Conservation (phyloP, 805 yeast species). For the Lipomyces orientalis region DNA sequence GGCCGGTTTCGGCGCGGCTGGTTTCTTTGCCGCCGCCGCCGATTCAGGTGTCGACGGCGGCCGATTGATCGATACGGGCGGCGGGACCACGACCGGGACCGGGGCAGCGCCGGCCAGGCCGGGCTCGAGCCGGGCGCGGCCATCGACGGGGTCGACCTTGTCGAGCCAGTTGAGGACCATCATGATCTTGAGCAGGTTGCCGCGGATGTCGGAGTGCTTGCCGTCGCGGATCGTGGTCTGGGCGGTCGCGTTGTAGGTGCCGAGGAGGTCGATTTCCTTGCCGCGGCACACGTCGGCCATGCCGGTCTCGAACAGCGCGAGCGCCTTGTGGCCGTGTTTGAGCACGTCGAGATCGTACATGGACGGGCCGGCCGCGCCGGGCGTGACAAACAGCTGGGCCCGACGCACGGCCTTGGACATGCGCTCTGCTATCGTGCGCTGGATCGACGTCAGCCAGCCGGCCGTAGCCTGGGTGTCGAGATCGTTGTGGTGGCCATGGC, state of each 20-base stretch:
- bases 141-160: conserved; percentile 18
- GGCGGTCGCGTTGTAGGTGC: conserved; percentile 34
- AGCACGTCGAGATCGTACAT: conserved; percentile 34
- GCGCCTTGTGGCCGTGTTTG: conserved; percentile 32
- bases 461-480: conserved; percentile 28
- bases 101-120: not conserved
- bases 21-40: conserved; percentile 1
- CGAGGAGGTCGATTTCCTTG: conserved; percentile 31
- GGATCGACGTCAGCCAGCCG: conserved; percentile 35
- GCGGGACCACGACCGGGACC: not conserved
- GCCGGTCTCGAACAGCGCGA: conserved; percentile 28
- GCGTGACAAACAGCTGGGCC: conserved; percentile 36
- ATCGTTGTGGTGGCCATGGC: conserved; percentile 37
- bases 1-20: not conserved
- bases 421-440: conserved; percentile 34
- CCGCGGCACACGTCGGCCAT: conserved; percentile 21
- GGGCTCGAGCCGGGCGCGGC: not conserved
- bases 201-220: conserved; percentile 34
- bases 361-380: conserved; percentile 36
- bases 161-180: conserved; percentile 37
- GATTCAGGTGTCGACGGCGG: not conserved
- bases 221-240: conserved; percentile 35
- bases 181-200: conserved; percentile 34
- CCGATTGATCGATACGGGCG: not conserved
- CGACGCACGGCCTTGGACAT: conserved; percentile 18